Base-by-base conservation (phyloP, 495 filamentous ascomycete genomes). In the Talaromyces thailandensis region DNA sequence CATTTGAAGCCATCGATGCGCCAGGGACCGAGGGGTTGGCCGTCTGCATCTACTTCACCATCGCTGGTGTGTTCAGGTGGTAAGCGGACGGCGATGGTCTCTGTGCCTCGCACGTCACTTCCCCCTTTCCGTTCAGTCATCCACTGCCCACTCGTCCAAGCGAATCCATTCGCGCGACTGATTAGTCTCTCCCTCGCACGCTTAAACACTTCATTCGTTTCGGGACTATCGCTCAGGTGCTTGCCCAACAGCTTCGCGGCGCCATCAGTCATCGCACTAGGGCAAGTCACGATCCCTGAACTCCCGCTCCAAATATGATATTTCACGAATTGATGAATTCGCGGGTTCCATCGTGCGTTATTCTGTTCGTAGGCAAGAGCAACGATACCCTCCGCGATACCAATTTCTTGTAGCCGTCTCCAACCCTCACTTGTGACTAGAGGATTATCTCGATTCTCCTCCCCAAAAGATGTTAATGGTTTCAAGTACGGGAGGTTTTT, bases 101-200 rank as follows among this genome's bases (percentile, higher is more conserved):
- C 89, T 0, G 86, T 89, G 52, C 78, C 81, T 6, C 84, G 83
- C 3, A 92, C 86, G 64, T 93, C 89, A 63, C 84, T 88, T 2
- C 89, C 89, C 7, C 88, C 89, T 0, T 80, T 73, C n/a, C 89
- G 81, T 66, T 92, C 89, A 0, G 90, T 92, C 90, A 93, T 93
- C 90, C 90, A 93, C 68, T 93, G 89, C 0, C 90, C 89, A 31
- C 81, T 86, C 4, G 88, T 92, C 89, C 88, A 92, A 16, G 82
- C 79, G 16, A 73, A 62, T 12, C 67, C 63, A 3, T 86, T 78
- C 62, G 88, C 80, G 6, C 84, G 78, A 4, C 83, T 84, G 26
- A 77, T 82, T 9, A 89, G 68, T 14, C 73, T 73, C 12, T 75
- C 64, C 69, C 82, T 76, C 53, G 84, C 75, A 31, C 72, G 65